Conservation (phyloP, 768 basidiomycete genomes). For the Leccinum sublutescens region DNA sequence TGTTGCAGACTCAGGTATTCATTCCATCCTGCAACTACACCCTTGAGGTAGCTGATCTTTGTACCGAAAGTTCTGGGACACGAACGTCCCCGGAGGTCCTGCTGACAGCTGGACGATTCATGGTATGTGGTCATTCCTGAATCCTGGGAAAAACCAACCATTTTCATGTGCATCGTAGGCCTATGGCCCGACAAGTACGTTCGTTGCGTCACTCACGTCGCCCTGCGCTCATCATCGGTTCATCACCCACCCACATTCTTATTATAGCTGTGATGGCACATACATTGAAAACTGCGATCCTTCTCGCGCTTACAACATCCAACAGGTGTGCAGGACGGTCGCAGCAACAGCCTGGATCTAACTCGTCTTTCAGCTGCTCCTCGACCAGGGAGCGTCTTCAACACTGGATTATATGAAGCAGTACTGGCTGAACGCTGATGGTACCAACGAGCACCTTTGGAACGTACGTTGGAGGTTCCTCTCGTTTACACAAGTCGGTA, state of each 20-base stretch:
- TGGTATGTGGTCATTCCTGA: constrained; percentile 38
- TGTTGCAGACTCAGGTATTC: constrained; percentile 53
- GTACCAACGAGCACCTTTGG: constrained; percentile 66
- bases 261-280: constrained; percentile 52
- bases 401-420: constrained; percentile 60
- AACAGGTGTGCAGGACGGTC: constrained; percentile 30
- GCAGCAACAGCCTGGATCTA: background rate
- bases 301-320: constrained; percentile 45
- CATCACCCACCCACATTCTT: background rate
- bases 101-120: constrained; percentile 73
- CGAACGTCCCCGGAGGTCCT: constrained; percentile 60
- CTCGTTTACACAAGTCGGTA: background rate
- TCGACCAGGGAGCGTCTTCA: constrained; percentile 50
- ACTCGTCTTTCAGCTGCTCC: constrained; percentile 46
- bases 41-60: constrained; percentile 2
- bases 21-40: background rate
- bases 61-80: constrained; percentile 68
- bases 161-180: constrained; percentile 36
- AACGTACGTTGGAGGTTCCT: constrained; percentile 42
- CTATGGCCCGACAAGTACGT: constrained; percentile 66
- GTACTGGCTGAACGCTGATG: constrained; percentile 64
- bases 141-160: too few species aligned
- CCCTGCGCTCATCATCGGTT: background rate
- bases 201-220: background rate
- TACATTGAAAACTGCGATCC: constrained; percentile 37